phyloP scores from a whole-genome alignment of 106 monocot genomes.

The Platanthera guangdongensis region DNA sequence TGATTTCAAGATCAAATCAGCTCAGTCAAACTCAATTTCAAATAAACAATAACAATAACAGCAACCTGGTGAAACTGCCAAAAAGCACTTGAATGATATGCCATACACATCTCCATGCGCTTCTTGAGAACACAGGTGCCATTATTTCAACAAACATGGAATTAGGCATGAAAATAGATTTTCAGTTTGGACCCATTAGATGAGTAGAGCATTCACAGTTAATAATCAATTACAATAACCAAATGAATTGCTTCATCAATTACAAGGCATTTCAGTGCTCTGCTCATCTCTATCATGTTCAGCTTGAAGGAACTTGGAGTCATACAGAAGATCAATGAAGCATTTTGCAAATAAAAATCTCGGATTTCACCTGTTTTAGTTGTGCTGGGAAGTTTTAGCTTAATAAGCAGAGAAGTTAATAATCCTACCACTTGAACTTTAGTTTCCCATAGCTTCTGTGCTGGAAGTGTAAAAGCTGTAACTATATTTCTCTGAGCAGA shows the following conservation, averaged over 20 bases:
- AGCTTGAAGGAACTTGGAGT: slow-evolving; percentile 40
- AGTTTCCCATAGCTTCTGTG: slow-evolving; percentile 3
- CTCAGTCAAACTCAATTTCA: too few species aligned
- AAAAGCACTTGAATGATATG: slow-evolving; percentile 63
- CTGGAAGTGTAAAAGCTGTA: too few species aligned
- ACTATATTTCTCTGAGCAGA: too few species aligned
- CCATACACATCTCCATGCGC: slow-evolving; percentile 87
- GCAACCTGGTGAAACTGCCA: not conserved
- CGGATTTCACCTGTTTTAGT: not conserved
- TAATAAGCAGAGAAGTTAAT: slow-evolving; percentile 10
- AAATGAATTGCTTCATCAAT: slow-evolving; percentile 56
- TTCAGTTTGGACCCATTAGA: too few species aligned
- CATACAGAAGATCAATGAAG: slow-evolving; percentile 40
- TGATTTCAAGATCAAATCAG: too few species aligned
- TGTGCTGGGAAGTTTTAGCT: slow-evolving; percentile 17
- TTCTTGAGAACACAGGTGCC: slow-evolving; percentile 66
- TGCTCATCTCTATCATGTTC: slow-evolving; percentile 2
- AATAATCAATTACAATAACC: too few species aligned
- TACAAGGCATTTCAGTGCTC: slow-evolving; percentile 14
- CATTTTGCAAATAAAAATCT: slow-evolving; percentile 34
- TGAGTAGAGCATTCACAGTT: too few species aligned
- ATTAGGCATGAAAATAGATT: not conserved
- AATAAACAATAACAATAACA: too few species aligned
- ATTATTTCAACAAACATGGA: slow-evolving; percentile 68
- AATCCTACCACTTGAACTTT: slow-evolving; percentile 13